Evolutionary conservation across 225 moss, liverwort and hornwort species (phyloP), one percentile per base, ranked within the genome.

Genomic region (Physcomitrellopsis africana): DNA sequence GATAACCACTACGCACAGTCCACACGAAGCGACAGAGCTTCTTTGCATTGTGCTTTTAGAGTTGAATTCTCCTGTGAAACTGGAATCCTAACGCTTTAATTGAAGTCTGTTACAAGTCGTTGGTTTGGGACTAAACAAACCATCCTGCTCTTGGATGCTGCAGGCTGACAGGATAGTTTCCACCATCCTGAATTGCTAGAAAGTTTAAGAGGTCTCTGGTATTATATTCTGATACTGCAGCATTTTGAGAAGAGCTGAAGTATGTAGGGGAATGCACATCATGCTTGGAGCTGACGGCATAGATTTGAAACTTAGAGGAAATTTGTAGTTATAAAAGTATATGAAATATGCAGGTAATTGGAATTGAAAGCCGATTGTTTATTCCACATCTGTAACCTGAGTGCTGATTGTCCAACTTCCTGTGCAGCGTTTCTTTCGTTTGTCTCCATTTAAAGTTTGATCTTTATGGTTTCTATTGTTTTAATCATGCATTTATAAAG

Each of bases 121-220:
- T 37, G 32, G 32, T 37, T 4, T 69, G 65, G 19, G 63, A 42
- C n/a, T 44, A 51, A 18, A 53, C 70, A 47, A 53, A 59, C 1
- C 69, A 47, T 49, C 43, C 49, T 75, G 73, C 52, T 53, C 26
- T 77, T 7, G 17, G 63, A 53, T 65, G 23, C 52, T 68, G 58
- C 44, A 54, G 66, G 55, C 19, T 65, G 74, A 48, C 42, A 15
- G 32, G 1, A 7, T 42, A 66, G 17, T 37, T 51, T 63, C 49
- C 53, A 67, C 60, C 55, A 48, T 82, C 75, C 74, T 82, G 66
- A 70, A 67, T 47, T 70, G 27, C 7, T 37, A 54, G 46, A 48
- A 59, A 70, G 64, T 2, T 56, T 45, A 44, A 20, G 43, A 51
- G 26, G 48, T 37, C 9, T 45, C 46, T 54, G 73, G 54, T 68